phyloP scores from a whole-genome alignment of 192 early-diverging fungal genomes.

The Rhizoclosmatium sp. region DNA sequence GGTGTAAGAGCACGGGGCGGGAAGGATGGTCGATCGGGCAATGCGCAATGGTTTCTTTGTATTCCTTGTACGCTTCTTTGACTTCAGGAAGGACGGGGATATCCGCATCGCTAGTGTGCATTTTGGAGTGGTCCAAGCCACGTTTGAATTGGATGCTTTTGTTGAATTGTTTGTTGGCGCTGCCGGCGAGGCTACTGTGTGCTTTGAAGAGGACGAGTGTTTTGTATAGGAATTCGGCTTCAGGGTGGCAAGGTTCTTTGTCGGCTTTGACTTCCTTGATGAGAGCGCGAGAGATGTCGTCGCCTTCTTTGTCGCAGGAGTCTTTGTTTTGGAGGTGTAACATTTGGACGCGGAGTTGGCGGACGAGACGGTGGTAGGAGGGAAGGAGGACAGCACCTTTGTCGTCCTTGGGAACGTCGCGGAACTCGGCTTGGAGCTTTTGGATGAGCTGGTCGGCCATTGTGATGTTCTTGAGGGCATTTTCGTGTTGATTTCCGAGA shows the following conservation, averaged over 20 bases:
- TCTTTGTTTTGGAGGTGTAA: not conserved
- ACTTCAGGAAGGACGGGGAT: not conserved
- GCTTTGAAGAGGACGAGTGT: not conserved
- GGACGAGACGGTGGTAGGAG: conserved; percentile 1
- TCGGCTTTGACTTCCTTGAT: not conserved
- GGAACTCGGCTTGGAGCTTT: not conserved
- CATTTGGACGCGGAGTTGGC: not conserved
- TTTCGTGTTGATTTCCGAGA: not conserved
- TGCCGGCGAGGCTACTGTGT: not conserved
- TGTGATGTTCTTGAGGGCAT: not conserved
- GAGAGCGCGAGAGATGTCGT: not conserved
- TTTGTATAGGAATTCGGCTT: not conserved
- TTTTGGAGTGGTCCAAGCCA: not conserved
- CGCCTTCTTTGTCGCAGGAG: not conserved
- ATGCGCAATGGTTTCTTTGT: not conserved
- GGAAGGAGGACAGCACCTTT: not conserved
- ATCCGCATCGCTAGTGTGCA: not conserved
- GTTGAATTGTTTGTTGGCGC: not conserved
- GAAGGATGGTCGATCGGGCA: not conserved
- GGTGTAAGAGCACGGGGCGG: not conserved
- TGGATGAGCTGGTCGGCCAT: conserved; percentile 7
- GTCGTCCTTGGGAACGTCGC: not conserved
- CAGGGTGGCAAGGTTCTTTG: not conserved
- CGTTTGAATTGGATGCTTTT: not conserved
- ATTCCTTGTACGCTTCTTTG: not conserved